These are phyloP conservation scores for Diaporthe amygdali DNA, from an alignment of 2,329 filamentous ascomycete genomes.

Conservation along the genomic window DNA sequence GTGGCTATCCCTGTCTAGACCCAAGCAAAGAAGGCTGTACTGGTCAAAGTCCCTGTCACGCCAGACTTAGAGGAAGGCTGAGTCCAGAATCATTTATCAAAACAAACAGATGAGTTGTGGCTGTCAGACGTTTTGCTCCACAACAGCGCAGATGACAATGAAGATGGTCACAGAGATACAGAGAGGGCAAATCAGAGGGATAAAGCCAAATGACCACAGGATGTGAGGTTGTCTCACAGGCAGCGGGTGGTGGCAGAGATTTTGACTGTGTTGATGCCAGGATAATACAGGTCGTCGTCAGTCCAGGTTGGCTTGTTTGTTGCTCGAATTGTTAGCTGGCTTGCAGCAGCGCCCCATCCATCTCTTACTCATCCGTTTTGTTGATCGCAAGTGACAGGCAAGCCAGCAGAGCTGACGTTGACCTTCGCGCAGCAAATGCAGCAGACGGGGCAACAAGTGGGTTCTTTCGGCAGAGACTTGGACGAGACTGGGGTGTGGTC, in stretches of 20 bases:
- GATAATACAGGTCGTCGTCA: neutral
- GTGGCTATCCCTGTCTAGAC: slow-evolving; percentile 5
- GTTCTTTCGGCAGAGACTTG: neutral
- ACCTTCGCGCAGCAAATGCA: neutral
- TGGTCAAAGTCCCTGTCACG: neutral
- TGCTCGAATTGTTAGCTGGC: no score
- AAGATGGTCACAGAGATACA: no score
- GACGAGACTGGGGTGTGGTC: neutral
- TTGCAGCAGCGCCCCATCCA: neutral
- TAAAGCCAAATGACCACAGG: neutral
- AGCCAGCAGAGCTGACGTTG: slow-evolving; percentile 5
- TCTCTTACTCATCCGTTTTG: neutral
- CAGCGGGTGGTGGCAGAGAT: neutral
- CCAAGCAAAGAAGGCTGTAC: neutral
- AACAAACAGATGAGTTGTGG: neutral
- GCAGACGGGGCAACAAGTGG: slow-evolving; percentile 1
- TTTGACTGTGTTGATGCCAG: neutral
- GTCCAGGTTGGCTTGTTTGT: neutral
- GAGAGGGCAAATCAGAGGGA: neutral
- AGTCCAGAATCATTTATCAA: neutral
- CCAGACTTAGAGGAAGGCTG: neutral
- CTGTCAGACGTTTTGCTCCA: neutral
- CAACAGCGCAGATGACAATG: slow-evolving; percentile 3
- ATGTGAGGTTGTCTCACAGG: neutral
- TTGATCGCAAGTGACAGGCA: neutral